Evolutionary conservation across 2,329 filamentous ascomycete genomes (phyloP).

Genomic region (Stagonosporopsis cucurbitacearum): DNA sequence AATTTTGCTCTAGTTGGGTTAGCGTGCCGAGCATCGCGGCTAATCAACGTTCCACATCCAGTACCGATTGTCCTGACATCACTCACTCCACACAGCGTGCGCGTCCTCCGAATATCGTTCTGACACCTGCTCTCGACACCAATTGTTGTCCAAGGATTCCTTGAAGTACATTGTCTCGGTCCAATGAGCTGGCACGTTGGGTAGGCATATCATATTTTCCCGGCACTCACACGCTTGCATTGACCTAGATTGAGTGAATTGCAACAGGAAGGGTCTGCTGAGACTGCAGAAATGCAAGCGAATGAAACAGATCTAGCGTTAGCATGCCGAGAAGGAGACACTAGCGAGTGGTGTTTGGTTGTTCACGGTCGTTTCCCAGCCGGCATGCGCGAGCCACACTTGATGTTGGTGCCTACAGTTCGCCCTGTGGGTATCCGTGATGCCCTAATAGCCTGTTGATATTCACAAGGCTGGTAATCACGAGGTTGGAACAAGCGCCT

Average conservation of each 20-base stretch:
- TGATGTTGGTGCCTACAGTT: slow-evolving; percentile 1
- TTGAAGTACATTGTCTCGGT: neutral
- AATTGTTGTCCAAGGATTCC: slow-evolving; percentile 1
- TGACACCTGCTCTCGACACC: neutral
- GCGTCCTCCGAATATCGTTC: slow-evolving; percentile 8
- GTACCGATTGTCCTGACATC: slow-evolving; percentile 18
- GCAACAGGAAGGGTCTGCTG: neutral
- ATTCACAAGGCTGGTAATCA: neutral
- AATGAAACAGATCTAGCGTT: slow-evolving; percentile 10
- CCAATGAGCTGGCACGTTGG: slow-evolving; percentile 6
- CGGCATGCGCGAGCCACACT: slow-evolving; percentile 1
- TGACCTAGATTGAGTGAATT: slow-evolving; percentile 1
- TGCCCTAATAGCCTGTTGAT: slow-evolving; percentile 1
- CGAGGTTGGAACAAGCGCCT: slow-evolving; percentile 15
- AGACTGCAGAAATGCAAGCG: slow-evolving; percentile 14
- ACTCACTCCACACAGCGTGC: slow-evolving; percentile 14
- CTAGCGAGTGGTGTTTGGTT: slow-evolving; percentile 2
- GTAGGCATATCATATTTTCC: slow-evolving; percentile 4
- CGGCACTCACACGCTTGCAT: neutral
- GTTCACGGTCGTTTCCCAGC: neutral
- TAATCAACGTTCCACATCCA: slow-evolving; percentile 14
- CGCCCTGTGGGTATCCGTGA: slow-evolving; percentile 1
- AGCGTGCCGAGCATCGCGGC: slow-evolving; percentile 14
- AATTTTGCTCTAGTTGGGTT: neutral
- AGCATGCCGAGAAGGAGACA: slow-evolving; percentile 4